These are phyloP conservation scores for Fusarium torreyae DNA, from an alignment of 2,329 filamentous ascomycete genomes.

Conservation along the genomic window DNA sequence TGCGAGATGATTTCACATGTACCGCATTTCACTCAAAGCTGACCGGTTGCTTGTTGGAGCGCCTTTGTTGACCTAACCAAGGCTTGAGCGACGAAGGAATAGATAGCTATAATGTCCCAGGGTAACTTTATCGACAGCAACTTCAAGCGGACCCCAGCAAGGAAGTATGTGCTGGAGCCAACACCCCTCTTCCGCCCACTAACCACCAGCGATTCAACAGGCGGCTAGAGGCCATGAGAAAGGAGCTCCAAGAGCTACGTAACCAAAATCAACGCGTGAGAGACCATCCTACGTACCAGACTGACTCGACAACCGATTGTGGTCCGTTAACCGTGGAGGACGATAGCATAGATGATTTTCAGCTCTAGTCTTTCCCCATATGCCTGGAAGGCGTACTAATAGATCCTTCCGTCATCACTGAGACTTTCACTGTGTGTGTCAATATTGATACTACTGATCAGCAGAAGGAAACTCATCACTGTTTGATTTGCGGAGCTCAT, in stretches of 20 bases:
- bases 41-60: not conserved
- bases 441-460: fast-evolving
- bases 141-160: conserved; percentile 38
- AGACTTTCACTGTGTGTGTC: conserved; percentile 30
- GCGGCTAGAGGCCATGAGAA: conserved; percentile 40
- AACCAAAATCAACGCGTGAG: conserved; percentile 21
- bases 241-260: conserved; percentile 42
- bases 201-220: not conserved
- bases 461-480: not conserved
- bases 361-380: conserved; percentile 1
- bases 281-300: not conserved
- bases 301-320: conserved; percentile 14
- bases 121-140: conserved; percentile 27
- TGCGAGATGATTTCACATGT: not conserved
- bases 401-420: conserved; percentile 15
- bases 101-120: conserved; percentile 1
- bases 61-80: not conserved
- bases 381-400: conserved; percentile 13
- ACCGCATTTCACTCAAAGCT: conserved; percentile 1
- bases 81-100: no score
- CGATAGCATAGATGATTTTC: conserved; percentile 28
- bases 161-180: conserved; percentile 21
- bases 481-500: conserved; percentile 36
- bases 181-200: fast-evolving
- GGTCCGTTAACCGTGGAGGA: not conserved